Percentiles rank a stretch among this genome's conserved stretches.
phyloP scores from a whole-genome alignment of 345 rosid species.

The Abelmoschus esculentus region DNA sequence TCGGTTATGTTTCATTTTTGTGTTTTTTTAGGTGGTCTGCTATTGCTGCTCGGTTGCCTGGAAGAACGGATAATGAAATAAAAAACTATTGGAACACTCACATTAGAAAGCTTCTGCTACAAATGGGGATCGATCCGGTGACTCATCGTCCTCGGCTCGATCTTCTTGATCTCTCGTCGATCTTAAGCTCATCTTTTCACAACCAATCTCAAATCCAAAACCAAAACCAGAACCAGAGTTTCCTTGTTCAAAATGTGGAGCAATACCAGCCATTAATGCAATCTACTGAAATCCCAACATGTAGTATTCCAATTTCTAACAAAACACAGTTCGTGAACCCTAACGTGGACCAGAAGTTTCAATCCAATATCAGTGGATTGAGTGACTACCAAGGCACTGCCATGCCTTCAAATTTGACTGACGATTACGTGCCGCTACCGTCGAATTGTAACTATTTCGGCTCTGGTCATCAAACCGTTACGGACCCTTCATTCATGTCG shows the following conservation, averaged over 20 bases:
- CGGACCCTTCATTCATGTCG: constrained; percentile 41
- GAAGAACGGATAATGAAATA: constrained; percentile 77
- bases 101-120: constrained; percentile 57
- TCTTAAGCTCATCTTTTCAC: constrained; percentile 42
- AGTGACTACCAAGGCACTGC: constrained; percentile 21
- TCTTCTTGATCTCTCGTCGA: constrained; percentile 58
- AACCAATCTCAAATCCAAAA: constrained; percentile 29
- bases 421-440: constrained; percentile 23
- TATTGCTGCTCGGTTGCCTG: constrained; percentile 74
- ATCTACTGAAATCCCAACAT: constrained; percentile 27
- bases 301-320: constrained; percentile 22
- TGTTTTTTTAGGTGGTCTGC: constrained; percentile 55
- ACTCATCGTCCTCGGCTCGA: constrained; percentile 67
- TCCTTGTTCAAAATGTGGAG: constrained; percentile 17
- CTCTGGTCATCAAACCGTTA: constrained; percentile 9
- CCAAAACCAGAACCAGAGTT: constrained; percentile 30
- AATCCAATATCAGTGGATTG: constrained; percentile 12
- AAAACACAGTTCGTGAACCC: constrained; percentile 23
- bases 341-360: constrained; percentile 14
- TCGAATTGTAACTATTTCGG: constrained; percentile 1
- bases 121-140: constrained; percentile 87
- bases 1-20: background rate
- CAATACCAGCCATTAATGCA: constrained; percentile 19
- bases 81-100: constrained; percentile 86
- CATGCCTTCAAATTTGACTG: constrained; percentile 24